Percentiles rank a stretch among this genome's conserved stretches.
These are phyloP conservation scores for Cadophora sp. DNA, from an alignment of 2,329 filamentous ascomycete genomes.

Conservation along the genomic window DNA sequence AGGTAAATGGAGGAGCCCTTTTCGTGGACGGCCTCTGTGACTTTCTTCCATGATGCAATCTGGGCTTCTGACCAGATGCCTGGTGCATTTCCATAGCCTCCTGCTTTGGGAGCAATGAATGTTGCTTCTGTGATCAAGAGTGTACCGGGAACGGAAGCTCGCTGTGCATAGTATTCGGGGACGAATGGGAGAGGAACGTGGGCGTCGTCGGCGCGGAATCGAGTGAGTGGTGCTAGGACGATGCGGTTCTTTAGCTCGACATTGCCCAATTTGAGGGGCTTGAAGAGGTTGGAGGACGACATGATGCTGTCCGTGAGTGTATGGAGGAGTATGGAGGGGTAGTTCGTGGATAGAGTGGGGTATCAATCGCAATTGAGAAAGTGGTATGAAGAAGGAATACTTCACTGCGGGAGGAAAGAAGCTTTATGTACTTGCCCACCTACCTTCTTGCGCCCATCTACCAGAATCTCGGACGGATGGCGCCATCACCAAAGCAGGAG, in stretches of 20 bases:
- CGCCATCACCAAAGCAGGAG: background rate
- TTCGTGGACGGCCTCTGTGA: constrained; percentile 64
- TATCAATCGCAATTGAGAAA: background rate
- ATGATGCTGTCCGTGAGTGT: constrained; percentile 8
- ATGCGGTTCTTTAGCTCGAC: constrained; percentile 52
- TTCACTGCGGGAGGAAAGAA: background rate
- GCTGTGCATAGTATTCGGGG: constrained; percentile 60
- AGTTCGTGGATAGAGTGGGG: background rate
- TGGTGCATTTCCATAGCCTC: constrained; percentile 57
- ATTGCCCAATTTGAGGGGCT: constrained; percentile 51
- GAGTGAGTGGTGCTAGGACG: constrained; percentile 64
- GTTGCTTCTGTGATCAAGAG: constrained; percentile 63
- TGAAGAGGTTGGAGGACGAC: constrained; percentile 48
- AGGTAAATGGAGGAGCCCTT: constrained; percentile 63
- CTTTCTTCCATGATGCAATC: constrained; percentile 61
- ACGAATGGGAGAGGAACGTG: constrained; percentile 54
- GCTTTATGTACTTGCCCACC: constrained; percentile 14
- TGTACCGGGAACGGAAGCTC: constrained; percentile 56
- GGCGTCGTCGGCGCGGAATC: constrained; percentile 54
- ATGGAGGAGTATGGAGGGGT: background rate
- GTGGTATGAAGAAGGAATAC: background rate
- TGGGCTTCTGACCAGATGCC: constrained; percentile 61
- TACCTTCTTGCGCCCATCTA: background rate
- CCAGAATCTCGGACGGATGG: background rate
- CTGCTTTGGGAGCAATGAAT: constrained; percentile 52